phyloP scores from a whole-genome alignment of 495 filamentous ascomycete genomes.

The Chaetomium cochliodes region DNA sequence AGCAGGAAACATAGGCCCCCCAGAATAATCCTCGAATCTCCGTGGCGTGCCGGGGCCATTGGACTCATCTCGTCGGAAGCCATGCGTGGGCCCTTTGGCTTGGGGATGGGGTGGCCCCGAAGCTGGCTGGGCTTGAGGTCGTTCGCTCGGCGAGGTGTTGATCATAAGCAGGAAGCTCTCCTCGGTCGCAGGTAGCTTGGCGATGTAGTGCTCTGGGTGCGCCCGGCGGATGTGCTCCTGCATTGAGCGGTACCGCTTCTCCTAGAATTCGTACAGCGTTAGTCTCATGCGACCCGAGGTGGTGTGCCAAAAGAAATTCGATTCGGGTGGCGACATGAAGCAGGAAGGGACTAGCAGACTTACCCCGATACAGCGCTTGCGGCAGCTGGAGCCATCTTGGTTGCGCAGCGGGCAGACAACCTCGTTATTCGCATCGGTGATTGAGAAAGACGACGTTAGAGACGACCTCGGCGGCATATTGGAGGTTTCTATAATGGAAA shows the following conservation, averaged over 20 bases:
- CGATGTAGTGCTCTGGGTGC: conserved; percentile 96
- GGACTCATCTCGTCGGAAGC: conserved; percentile 61
- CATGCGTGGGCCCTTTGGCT: conserved; percentile 43
- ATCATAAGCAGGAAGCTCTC: conserved; percentile 98
- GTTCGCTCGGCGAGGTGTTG: conserved; percentile 79
- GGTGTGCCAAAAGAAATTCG: conserved; percentile 16
- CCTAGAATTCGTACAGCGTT: conserved; percentile 50
- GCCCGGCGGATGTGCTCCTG: conserved; percentile 98
- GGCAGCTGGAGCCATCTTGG: conserved; percentile 94
- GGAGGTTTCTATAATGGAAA: conserved; percentile 26
- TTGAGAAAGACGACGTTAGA: conserved; percentile 85
- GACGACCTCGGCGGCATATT: conserved; percentile 84
- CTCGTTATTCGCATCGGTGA: conserved; percentile 88
- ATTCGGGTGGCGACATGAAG: conserved; percentile 26
- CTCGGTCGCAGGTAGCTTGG: conserved; percentile 97
- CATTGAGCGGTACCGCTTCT: conserved; percentile 98
- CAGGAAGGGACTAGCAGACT: conserved; percentile 48
- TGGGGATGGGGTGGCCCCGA: conserved; percentile 32
- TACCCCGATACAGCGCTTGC: conserved; percentile 96
- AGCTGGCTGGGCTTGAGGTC: conserved; percentile 49
- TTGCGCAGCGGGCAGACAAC: conserved; percentile 95
- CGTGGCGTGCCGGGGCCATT: conserved; percentile 71
- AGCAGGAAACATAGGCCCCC: conserved; percentile 61
- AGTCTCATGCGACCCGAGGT: conserved; percentile 7
- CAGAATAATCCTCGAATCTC: conserved; percentile 69